phyloP scores from a whole-genome alignment of 2,329 filamentous ascomycete species.

The Botrytis porri region DNA sequence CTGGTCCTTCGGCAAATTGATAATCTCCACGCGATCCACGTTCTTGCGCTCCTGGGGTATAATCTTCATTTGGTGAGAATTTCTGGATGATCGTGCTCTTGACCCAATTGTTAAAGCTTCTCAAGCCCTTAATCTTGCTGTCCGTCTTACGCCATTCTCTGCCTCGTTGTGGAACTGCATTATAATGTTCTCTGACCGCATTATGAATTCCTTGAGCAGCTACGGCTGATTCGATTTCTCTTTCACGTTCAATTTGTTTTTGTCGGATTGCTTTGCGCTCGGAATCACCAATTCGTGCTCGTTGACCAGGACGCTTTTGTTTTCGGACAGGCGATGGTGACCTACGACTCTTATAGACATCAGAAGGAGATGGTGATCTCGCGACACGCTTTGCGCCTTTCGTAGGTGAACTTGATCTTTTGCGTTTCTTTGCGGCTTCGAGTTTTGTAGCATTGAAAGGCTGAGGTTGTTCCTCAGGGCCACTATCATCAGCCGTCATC shows the following conservation, averaged over 20 bases:
- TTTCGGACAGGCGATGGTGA: constrained; percentile 47
- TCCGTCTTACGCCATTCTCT: constrained; percentile 93
- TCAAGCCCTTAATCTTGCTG: constrained; percentile 89
- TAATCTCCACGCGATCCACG: constrained; percentile 48
- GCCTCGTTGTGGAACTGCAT: constrained; percentile 88
- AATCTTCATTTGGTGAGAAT: constrained; percentile 80
- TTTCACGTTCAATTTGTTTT: constrained; percentile 55
- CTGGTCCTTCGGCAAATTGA: constrained; percentile 36
- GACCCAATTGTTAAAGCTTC: constrained; percentile 98
- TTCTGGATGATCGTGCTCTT: constrained; percentile 98
- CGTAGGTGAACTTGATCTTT: constrained; percentile 41
- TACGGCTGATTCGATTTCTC: constrained; percentile 41
- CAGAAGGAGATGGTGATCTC: constrained; percentile 33
- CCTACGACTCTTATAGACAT: constrained; percentile 27
- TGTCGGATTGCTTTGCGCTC: constrained; percentile 67
- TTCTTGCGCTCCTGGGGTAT: constrained; percentile 58
- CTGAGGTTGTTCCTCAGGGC: constrained; percentile 40
- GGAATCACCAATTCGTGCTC: constrained; percentile 63
- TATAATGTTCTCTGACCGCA: constrained; percentile 91
- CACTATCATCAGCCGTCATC: constrained; percentile 38
- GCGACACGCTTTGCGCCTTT: constrained; percentile 31
- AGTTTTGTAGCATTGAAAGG: constrained; percentile 45
- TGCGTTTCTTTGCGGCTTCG: constrained; percentile 43
- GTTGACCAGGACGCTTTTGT: constrained; percentile 67
- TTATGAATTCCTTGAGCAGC: constrained; percentile 65